These are phyloP conservation scores for Prunus dulcis DNA, from an alignment of 306 rosid genomes.

Conservation along the genomic window DNA sequence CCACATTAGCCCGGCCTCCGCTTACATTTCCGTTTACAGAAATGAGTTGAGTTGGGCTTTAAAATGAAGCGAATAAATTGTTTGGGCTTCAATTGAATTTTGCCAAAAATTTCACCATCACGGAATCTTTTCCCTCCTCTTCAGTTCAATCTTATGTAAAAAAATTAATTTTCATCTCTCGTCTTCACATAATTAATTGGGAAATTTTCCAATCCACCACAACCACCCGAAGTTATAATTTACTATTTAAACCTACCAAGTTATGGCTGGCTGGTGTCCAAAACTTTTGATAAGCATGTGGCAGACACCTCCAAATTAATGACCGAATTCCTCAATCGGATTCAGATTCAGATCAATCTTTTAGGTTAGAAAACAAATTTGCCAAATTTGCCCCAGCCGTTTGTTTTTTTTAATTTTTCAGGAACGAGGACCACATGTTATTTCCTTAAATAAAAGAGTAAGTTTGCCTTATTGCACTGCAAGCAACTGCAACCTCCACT, in stretches of 20 bases:
- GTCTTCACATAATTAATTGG: no score
- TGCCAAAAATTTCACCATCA: not conserved
- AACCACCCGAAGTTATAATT: no score
- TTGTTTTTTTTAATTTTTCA: no score
- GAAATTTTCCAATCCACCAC: no score
- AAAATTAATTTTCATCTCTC: not conserved
- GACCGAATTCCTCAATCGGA: not conserved
- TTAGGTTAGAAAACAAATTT: not conserved
- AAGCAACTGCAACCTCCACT: not conserved
- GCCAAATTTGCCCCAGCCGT: no score
- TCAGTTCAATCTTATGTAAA: not conserved
- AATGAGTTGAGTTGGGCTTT: not conserved
- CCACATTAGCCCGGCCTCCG: not conserved
- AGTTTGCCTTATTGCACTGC: not conserved
- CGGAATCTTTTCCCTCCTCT: not conserved
- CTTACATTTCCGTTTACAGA: not conserved
- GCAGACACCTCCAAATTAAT: not conserved
- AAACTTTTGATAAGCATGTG: not conserved
- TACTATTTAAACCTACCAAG: not conserved
- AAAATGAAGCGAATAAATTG: not conserved
- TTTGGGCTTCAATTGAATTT: not conserved
- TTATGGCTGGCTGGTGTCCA: not conserved
- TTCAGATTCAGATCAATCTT: not conserved
- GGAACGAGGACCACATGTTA: no score
- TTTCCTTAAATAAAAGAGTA: no score